A percentile compares a stretch with the other conserved stretches of the same genome.
phyloP scores from a whole-genome alignment of 805 yeast species.

The Monosporozyma yasuniensis region DNA sequence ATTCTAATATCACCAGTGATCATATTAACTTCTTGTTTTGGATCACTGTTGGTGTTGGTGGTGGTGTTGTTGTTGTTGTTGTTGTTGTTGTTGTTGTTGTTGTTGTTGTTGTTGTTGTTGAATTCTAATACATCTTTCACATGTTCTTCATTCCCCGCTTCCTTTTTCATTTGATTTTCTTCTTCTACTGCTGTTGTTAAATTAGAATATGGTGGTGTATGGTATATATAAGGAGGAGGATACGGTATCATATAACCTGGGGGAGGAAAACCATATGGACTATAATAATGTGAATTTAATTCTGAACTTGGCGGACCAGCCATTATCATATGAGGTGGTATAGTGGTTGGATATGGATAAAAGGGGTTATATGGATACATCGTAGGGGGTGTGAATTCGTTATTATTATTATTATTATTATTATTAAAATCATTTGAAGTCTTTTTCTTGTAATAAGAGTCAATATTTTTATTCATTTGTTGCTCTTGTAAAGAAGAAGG shows the following conservation, averaged over 20 bases:
- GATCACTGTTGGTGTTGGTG: background rate
- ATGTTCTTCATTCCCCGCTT: background rate
- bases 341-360: background rate
- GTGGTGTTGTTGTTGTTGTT: background rate
- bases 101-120: background rate
- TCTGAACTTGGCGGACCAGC: background rate
- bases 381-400: too few relatives aligned
- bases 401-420: too few relatives aligned
- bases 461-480: background rate
- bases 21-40: constrained; percentile 1
- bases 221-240: background rate
- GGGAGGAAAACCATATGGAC: background rate
- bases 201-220: background rate
- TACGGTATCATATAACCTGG: constrained; percentile 7
- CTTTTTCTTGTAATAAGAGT: background rate
- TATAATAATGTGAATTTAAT: background rate
- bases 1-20: constrained; percentile 23
- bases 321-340: background rate
- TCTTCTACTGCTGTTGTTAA: background rate
- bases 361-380: background rate
- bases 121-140: background rate
- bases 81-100: background rate
- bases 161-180: background rate
- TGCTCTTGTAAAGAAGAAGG: background rate
- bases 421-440: too few relatives aligned